Evolutionary conservation across 441 rosid species (phyloP).

Genomic region (Gossypium trilobum): DNA sequence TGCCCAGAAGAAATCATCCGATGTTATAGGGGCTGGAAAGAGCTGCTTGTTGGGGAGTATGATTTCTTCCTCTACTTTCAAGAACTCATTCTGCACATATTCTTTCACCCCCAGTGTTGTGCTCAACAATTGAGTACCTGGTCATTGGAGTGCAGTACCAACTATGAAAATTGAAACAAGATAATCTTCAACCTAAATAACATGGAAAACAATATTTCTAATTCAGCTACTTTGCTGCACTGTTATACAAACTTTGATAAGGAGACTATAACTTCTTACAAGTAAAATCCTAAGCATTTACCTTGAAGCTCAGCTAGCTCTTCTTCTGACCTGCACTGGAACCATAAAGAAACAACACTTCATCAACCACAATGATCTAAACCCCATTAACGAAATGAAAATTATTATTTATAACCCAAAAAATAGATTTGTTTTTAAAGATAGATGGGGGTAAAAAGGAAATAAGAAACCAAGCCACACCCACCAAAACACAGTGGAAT

Average conservation of each 20-base stretch:
- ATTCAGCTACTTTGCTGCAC: neutral
- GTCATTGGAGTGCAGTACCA: neutral
- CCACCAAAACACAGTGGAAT: slow-evolving; percentile 89
- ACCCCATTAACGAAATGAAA: neutral
- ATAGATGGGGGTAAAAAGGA: neutral
- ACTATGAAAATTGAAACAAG: neutral
- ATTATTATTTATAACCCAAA: neutral
- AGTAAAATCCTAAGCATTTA: slow-evolving; percentile 8
- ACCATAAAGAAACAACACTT: slow-evolving; percentile 23
- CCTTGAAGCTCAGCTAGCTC: slow-evolving; percentile 92
- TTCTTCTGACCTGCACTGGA: slow-evolving; percentile 97
- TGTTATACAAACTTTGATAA: neutral
- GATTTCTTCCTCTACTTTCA: slow-evolving; percentile 55
- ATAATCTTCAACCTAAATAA: neutral
- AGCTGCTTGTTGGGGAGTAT: slow-evolving; percentile 45
- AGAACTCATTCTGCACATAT: slow-evolving; percentile 50
- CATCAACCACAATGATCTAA: slow-evolving; percentile 27
- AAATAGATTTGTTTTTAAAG: too few species aligned
- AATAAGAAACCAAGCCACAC: slow-evolving; percentile 22
- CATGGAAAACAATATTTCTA: neutral
- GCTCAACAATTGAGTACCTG: slow-evolving; percentile 76
- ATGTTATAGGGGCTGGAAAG: slow-evolving; percentile 53
- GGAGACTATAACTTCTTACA: too few species aligned
- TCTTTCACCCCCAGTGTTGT: slow-evolving; percentile 64
- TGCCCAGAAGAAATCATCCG: slow-evolving; percentile 75